Percentiles rank a stretch among this genome's conserved stretches.
Evolutionary conservation across 176 grass and related monocot species (phyloP).

Genomic region (Oryza glaberrima): DNA sequence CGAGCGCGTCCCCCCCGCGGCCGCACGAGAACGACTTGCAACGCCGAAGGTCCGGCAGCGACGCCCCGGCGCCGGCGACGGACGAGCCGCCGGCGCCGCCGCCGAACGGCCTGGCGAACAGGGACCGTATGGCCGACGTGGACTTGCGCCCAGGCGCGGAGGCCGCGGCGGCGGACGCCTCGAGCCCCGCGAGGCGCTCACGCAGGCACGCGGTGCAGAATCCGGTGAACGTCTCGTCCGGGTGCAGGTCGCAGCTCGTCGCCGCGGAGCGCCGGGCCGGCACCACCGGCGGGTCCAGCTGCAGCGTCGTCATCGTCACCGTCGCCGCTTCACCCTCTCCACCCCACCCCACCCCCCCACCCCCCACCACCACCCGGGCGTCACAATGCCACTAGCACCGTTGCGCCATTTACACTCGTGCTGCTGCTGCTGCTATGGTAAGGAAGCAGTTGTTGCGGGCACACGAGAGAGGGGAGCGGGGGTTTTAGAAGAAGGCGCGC

Average conservation of each 20-base stretch:
- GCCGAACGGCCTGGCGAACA: constrained; percentile 65
- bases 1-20: constrained; percentile 48
- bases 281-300: constrained; percentile 53
- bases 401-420: constrained; percentile 37
- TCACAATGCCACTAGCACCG: constrained; percentile 27
- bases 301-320: constrained; percentile 52
- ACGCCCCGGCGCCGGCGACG: not conserved
- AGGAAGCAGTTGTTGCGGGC: constrained; percentile 12
- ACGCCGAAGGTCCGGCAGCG: constrained; percentile 70
- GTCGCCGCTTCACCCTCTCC: not conserved
- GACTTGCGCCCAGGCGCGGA: constrained; percentile 68
- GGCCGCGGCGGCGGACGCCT: constrained; percentile 33
- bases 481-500: constrained; percentile 49
- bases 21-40: constrained; percentile 86
- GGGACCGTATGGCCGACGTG: constrained; percentile 87
- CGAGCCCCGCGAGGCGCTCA: constrained; percentile 79
- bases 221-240: constrained; percentile 72
- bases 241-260: constrained; percentile 84
- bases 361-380: constrained; percentile 7
- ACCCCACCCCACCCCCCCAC: constrained; percentile 11
- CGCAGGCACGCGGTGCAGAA: constrained; percentile 93
- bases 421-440: constrained; percentile 12
- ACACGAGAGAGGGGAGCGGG: constrained; percentile 11
- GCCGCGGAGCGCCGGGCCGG: constrained; percentile 37
- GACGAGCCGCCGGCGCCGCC: not conserved